phyloP scores from a whole-genome alignment of 768 basidiomycete genomes.

The Gyrodon lividus region DNA sequence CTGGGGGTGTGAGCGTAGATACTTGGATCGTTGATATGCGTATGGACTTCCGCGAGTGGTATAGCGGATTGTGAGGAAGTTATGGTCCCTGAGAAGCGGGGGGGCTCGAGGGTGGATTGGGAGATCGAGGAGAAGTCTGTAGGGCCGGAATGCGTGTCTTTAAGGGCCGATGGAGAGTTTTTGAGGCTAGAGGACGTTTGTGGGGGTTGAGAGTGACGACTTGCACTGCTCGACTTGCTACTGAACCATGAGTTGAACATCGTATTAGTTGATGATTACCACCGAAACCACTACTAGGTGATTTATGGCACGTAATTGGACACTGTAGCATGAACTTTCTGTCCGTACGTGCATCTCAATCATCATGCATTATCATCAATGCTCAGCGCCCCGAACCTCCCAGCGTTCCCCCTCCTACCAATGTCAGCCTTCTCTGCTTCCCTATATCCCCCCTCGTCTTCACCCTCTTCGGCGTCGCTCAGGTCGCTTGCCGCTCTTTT shows the following conservation, averaged over 20 bases:
- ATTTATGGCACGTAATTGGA: too few relatives aligned
- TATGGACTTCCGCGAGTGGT: constrained; percentile 23
- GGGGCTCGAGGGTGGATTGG: constrained; percentile 16
- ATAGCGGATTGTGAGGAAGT: constrained; percentile 17
- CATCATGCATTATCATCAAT: constrained; percentile 15
- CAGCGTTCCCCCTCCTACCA: constrained; percentile 8
- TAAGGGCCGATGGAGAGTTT: not conserved
- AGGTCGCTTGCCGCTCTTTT: not conserved
- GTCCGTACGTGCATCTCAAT: not conserved
- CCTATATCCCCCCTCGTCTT: constrained; percentile 20
- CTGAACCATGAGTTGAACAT: constrained; percentile 34
- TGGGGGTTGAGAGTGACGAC: constrained; percentile 17
- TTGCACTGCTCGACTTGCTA: constrained; percentile 23
- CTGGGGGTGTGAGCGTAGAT: constrained; percentile 18
- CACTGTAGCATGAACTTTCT: too few relatives aligned
- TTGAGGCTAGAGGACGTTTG: constrained; percentile 3
- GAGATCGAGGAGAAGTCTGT: constrained; percentile 18
- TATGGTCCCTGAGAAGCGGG: constrained; percentile 9
- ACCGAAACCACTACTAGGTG: too few relatives aligned
- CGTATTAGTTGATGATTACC: too few relatives aligned
- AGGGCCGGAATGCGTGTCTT: constrained; percentile 2
- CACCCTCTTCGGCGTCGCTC: constrained; percentile 21
- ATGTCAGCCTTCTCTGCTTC: constrained; percentile 10
- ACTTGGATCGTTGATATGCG: constrained; percentile 27
- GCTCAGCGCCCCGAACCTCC: constrained; percentile 33